phyloP scores from a whole-genome alignment of 2,329 filamentous ascomycete species.

The Xylariaceae sp. region DNA sequence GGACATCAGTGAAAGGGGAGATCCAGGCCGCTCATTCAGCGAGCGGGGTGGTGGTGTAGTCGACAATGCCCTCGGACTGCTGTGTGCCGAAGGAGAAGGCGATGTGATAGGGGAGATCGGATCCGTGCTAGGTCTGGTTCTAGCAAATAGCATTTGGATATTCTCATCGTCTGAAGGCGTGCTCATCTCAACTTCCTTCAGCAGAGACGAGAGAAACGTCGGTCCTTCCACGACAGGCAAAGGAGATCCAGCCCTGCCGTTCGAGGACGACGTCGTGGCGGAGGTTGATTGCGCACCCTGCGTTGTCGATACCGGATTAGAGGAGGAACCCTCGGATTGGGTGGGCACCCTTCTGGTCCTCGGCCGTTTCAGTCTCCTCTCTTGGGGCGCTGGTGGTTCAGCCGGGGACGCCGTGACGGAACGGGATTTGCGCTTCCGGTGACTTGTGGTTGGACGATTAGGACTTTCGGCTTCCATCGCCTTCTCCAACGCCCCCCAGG shows the following conservation, averaged over 20 bases:
- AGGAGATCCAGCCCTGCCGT: conserved; percentile 19
- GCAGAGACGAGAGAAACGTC: conserved; percentile 79
- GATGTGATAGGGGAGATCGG: conserved; percentile 64
- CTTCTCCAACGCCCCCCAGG: conserved; percentile 89
- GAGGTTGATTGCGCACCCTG: conserved; percentile 16
- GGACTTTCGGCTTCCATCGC: conserved; percentile 65
- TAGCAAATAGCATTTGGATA: conserved; percentile 37
- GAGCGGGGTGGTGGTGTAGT: conserved; percentile 65
- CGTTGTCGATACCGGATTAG: conserved; percentile 21
- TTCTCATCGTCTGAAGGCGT: conserved; percentile 55
- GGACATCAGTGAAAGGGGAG: conserved; percentile 63
- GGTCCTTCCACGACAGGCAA: conserved; percentile 46
- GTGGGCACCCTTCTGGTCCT: conserved; percentile 65
- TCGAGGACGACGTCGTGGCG: conserved; percentile 6
- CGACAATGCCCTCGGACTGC: conserved; percentile 64
- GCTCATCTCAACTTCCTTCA: conserved; percentile 80
- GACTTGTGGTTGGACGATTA: conserved; percentile 38
- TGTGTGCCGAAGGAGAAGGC: conserved; percentile 59
- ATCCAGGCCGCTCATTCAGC: conserved; percentile 59
- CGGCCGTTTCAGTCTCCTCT: conserved; percentile 83
- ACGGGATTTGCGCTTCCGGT: conserved; percentile 69
- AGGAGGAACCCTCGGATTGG: conserved; percentile 44
- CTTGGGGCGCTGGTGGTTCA: conserved; percentile 65
- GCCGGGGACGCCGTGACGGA: conserved; percentile 69
- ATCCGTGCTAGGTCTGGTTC: conserved; percentile 29